These are phyloP conservation scores for Rhododendron williamsianum DNA, from an alignment of 148 eudicot species.

Conservation along the genomic window DNA sequence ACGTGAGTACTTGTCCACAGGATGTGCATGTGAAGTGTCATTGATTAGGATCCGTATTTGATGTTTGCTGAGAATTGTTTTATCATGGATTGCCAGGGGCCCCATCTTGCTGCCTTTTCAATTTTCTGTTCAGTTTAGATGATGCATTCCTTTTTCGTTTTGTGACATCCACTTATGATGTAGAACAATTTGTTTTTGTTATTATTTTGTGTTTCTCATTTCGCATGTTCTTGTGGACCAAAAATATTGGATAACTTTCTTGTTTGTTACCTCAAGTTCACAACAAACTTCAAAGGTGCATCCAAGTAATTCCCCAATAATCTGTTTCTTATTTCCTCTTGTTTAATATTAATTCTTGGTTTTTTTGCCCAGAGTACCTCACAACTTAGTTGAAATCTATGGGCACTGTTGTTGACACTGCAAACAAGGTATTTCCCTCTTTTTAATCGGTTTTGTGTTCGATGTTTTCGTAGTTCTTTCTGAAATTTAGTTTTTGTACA, in stretches of 20 bases:
- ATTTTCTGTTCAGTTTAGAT: background rate
- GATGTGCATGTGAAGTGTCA: background rate
- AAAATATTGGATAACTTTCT: background rate
- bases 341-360: background rate
- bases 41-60: background rate
- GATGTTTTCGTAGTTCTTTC: background rate
- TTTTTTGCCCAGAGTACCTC: constrained; percentile 1
- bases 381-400: constrained; percentile 7
- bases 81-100: background rate
- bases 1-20: background rate
- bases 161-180: too few species aligned
- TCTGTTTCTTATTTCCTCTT: background rate
- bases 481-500: background rate
- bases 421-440: constrained; percentile 13
- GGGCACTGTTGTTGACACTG: constrained; percentile 16
- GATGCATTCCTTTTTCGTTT: background rate
- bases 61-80: background rate
- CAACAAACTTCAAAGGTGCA: background rate
- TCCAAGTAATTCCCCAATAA: background rate
- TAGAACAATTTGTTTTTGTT: background rate
- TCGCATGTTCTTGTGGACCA: background rate
- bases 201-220: background rate
- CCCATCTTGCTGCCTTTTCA: background rate
- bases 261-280: background rate
- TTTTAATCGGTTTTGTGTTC: background rate